Percentiles rank a stretch among this genome's conserved stretches.
Conservation (phyloP, 371 early-diverging fungal genomes). For the Entomophthora muscae region DNA sequence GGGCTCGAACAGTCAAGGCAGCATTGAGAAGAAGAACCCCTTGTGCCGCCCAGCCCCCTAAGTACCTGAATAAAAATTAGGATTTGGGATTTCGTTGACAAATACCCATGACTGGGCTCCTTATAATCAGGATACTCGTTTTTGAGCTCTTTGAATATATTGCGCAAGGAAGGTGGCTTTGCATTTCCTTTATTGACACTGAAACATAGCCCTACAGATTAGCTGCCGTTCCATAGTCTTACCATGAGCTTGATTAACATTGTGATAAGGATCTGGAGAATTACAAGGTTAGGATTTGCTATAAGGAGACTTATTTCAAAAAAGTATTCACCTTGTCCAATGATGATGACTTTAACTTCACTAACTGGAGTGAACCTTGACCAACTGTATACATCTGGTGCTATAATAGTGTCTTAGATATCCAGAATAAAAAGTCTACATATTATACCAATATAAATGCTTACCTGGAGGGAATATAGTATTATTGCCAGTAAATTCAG, state of each 20-base stretch:
- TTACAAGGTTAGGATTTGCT: background rate
- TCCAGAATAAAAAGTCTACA: background rate
- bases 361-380: constrained; percentile 41
- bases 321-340: constrained; percentile 63
- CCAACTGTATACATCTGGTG: constrained; percentile 76
- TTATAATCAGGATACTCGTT: constrained; percentile 43
- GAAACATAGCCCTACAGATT: constrained; percentile 39
- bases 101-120: constrained; percentile 38
- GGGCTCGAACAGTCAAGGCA: constrained; percentile 73
- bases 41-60: constrained; percentile 70
- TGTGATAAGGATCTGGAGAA: constrained; percentile 87
- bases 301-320: background rate
- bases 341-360: constrained; percentile 62
- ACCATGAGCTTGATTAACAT: constrained; percentile 82
- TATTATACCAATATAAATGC: background rate
- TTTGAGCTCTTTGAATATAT: constrained; percentile 80
- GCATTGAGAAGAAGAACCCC: constrained; percentile 95
- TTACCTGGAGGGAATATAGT: constrained; percentile 56
- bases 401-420: constrained; percentile 17
- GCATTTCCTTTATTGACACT: constrained; percentile 60
- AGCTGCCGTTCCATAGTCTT: constrained; percentile 11
- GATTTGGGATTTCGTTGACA: background rate
- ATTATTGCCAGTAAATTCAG: constrained; percentile 25
- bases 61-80: constrained; percentile 27
- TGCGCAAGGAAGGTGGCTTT: constrained; percentile 78